These are phyloP conservation scores for Cladophialophora immunda DNA, from an alignment of 2,329 filamentous ascomycete species.

Conservation along the genomic window DNA sequence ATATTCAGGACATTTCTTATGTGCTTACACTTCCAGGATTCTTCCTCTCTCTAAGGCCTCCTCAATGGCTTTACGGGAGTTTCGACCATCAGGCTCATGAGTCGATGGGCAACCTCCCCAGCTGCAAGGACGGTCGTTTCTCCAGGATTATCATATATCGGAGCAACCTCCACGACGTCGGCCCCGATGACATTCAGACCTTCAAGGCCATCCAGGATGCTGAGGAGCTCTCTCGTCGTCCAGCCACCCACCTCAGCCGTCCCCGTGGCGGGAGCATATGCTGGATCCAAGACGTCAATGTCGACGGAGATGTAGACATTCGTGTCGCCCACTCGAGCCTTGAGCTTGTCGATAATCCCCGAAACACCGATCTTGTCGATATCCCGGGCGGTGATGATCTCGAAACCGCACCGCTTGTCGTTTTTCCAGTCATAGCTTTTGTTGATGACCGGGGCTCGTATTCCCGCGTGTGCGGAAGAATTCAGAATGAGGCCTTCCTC, in stretches of 20 bases:
- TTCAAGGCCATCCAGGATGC: slow-evolving; percentile 61
- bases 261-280: slow-evolving; percentile 63
- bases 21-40: not conserved
- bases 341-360: slow-evolving; percentile 59
- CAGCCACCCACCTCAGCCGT: slow-evolving; percentile 65
- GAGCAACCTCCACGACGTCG: slow-evolving; percentile 66
- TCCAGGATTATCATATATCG: slow-evolving; percentile 63
- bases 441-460: slow-evolving; percentile 61
- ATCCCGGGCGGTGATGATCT: slow-evolving; percentile 62
- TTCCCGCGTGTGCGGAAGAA: slow-evolving; percentile 65
- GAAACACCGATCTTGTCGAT: slow-evolving; percentile 59
- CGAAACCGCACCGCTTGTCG: slow-evolving; percentile 63
- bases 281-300: slow-evolving; percentile 66
- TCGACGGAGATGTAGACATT: slow-evolving; percentile 66
- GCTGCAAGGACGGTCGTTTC: slow-evolving; percentile 64
- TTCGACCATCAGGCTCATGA: slow-evolving; percentile 46
- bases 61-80: slow-evolving; percentile 38
- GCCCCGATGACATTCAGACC: slow-evolving; percentile 62
- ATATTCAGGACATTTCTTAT: not conserved
- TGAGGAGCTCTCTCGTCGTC: slow-evolving; percentile 63
- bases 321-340: slow-evolving; percentile 55
- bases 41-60: not conserved
- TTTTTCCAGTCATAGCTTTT: slow-evolving; percentile 61
- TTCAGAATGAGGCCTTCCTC: slow-evolving; percentile 66
- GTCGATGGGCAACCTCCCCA: slow-evolving; percentile 62